A percentile compares a stretch with the other conserved stretches of the same genome.
Conservation (phyloP, 345 rosid genomes). For the Lumnitzera racemosa region DNA sequence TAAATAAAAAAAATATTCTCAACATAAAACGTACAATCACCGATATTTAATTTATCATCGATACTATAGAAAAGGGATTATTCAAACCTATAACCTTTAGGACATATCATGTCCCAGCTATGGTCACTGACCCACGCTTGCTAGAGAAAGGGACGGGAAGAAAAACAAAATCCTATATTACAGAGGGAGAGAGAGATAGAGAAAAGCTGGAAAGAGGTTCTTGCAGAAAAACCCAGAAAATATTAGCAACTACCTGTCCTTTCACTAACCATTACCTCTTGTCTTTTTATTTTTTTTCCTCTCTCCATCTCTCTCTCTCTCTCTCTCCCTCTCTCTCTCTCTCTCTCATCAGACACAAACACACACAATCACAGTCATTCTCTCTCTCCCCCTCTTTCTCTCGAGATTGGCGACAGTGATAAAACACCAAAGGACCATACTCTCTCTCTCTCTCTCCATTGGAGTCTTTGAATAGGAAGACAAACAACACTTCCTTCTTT, state of each 20-base stretch:
- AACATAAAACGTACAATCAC: too few species aligned
- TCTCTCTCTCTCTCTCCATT: background rate
- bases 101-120: too few species aligned
- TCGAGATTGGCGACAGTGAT: constrained; percentile 45
- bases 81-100: too few species aligned
- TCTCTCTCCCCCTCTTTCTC: constrained; percentile 10
- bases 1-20: too few species aligned
- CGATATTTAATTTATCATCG: too few species aligned
- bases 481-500: background rate
- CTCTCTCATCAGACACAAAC: constrained; percentile 6
- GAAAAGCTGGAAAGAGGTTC: too few species aligned
- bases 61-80: too few species aligned
- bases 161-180: too few species aligned
- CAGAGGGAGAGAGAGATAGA: too few species aligned
- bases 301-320: constrained; percentile 5
- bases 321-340: constrained; percentile 6
- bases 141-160: too few species aligned
- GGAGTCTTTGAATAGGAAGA: background rate
- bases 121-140: too few species aligned
- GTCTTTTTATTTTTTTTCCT: constrained; percentile 7
- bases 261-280: constrained; percentile 11
- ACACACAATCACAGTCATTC: background rate
- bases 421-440: constrained; percentile 19
- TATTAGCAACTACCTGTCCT: constrained; percentile 6
- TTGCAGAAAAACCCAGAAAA: too few species aligned